These are phyloP conservation scores for Salvia hispanica DNA, from an alignment of 257 asterid genomes.

Conservation along the genomic window DNA sequence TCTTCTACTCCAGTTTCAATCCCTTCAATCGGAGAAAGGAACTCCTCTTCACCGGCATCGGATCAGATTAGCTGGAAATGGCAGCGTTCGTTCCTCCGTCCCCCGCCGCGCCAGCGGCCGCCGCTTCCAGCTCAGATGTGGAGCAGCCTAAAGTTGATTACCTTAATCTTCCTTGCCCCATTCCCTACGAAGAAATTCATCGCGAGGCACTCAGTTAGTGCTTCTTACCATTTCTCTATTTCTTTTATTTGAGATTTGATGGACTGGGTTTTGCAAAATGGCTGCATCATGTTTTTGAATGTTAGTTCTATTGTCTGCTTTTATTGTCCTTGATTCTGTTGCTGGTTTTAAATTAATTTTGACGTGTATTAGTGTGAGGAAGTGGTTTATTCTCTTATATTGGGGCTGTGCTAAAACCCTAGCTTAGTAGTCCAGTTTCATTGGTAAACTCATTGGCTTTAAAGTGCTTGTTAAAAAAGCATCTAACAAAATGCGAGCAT, in stretches of 20 bases:
- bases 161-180: constrained; percentile 76
- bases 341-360: neutral
- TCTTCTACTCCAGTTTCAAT: constrained; percentile 16
- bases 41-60: neutral
- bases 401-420: constrained; percentile 20
- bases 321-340: neutral
- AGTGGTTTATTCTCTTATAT: neutral
- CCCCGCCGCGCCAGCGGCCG: constrained; percentile 35
- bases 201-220: constrained; percentile 84
- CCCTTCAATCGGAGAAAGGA: neutral
- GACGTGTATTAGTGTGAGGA: neutral
- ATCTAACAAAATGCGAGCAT: neutral
- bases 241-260: neutral
- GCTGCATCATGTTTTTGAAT: neutral
- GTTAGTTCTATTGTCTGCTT: neutral
- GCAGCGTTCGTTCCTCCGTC: constrained; percentile 59
- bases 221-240: neutral
- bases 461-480: neutral
- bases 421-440: neutral
- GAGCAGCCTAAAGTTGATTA: constrained; percentile 65
- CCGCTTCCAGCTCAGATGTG: constrained; percentile 37
- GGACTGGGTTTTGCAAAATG: constrained; percentile 8
- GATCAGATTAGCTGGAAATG: constrained; percentile 41
- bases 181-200: constrained; percentile 84
- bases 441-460: constrained; percentile 9